A percentile compares a stretch with the other conserved stretches of the same genome.
Conservation (phyloP, 208 protist species). For the Leishmania gerbilli region DNA sequence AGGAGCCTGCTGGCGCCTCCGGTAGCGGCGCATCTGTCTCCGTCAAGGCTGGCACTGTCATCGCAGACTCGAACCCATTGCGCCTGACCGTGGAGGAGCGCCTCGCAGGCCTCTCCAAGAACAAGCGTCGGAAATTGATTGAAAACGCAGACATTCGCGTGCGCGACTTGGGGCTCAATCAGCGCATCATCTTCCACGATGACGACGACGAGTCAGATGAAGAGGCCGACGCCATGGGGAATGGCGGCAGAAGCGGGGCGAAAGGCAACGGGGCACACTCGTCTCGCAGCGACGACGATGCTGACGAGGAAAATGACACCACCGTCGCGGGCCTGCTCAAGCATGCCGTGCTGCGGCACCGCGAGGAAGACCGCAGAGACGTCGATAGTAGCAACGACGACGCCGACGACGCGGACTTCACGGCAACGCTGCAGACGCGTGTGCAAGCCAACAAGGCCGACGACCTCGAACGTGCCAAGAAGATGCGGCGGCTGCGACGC, state of each 20-base stretch:
- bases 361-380: background rate
- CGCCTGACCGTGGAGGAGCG: conserved; percentile 76
- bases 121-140: conserved; percentile 77
- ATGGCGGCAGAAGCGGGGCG: background rate
- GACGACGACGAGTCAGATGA: conserved; percentile 67
- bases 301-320: conserved; percentile 4
- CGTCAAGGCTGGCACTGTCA: background rate
- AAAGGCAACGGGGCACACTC: background rate
- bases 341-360: conserved; percentile 27
- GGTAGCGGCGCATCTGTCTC: background rate
- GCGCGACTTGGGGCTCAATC: conserved; percentile 74
- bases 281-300: conserved; percentile 2
- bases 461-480: conserved; percentile 72
- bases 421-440: conserved; percentile 51
- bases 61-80: conserved; percentile 13
- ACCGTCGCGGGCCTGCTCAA: conserved; percentile 47
- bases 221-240: conserved; percentile 7
- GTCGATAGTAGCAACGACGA: conserved; percentile 11
- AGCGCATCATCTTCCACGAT: conserved; percentile 61
- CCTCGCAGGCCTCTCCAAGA: conserved; percentile 88
- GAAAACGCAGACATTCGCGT: conserved; percentile 83
- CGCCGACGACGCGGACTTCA: conserved; percentile 41
- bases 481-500: conserved; percentile 75
- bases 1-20: conserved; percentile 2
- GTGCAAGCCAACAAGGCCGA: conserved; percentile 44